Conservation (phyloP, 345 rosid genomes). For the Diplotaxis tenuifolia region DNA sequence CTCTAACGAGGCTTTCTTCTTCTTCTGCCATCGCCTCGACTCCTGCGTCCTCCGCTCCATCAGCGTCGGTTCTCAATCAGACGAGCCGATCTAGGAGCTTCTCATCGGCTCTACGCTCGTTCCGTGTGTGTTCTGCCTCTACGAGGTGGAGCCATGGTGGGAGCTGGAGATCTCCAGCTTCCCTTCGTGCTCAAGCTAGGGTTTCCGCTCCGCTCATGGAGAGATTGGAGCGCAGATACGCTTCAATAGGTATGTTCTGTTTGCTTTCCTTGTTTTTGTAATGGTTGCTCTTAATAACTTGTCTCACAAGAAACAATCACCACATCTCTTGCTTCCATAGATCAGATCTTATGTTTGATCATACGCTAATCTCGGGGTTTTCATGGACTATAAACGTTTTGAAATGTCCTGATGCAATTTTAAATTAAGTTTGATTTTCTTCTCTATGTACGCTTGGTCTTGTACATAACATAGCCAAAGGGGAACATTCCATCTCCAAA, state of each 20-base stretch:
- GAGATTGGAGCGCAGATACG: slow-evolving; percentile 52
- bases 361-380: background rate
- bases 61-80: slow-evolving; percentile 30
- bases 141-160: slow-evolving; percentile 45
- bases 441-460: no score
- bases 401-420: background rate
- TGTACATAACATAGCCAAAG: no score
- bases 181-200: slow-evolving; percentile 52
- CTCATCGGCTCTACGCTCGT: slow-evolving; percentile 40
- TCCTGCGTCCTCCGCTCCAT: slow-evolving; percentile 19
- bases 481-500: no score
- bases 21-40: slow-evolving; percentile 27
- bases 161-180: slow-evolving; percentile 42
- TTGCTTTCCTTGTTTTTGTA: background rate
- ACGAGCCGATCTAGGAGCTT: slow-evolving; percentile 40
- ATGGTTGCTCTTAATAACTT: slow-evolving; percentile 15
- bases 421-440: no score
- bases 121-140: slow-evolving; percentile 37
- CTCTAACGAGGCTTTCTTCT: slow-evolving; percentile 40
- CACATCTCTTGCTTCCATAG: background rate
- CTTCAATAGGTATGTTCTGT: slow-evolving; percentile 49
- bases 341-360: background rate
- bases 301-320: slow-evolving; percentile 21
- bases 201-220: slow-evolving; percentile 41
- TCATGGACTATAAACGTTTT: background rate